A percentile compares a stretch with the other conserved stretches of the same genome.
Conservation (phyloP, 176 grass and related monocot genomes). For the Hordeum vulgare region DNA sequence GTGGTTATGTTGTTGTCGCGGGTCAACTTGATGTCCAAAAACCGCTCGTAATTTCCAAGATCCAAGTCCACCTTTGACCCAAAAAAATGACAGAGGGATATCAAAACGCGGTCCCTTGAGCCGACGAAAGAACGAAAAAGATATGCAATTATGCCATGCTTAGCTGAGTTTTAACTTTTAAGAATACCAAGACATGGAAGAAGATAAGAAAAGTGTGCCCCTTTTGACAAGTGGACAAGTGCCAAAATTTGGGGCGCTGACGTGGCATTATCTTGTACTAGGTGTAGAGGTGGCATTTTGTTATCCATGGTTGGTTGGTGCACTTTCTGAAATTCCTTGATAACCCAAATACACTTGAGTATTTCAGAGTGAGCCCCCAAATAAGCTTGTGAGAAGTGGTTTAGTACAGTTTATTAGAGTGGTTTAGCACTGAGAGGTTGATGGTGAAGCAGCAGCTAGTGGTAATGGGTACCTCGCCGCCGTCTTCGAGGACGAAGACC, state of each 20-base stretch:
- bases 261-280: background rate
- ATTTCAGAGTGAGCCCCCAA: background rate
- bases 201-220: background rate
- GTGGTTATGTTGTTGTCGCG: constrained; percentile 98
- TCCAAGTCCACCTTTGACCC: constrained; percentile 82
- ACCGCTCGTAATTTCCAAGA: constrained; percentile 97
- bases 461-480: constrained; percentile 65
- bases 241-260: background rate
- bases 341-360: background rate
- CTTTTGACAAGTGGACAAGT: constrained; percentile 18
- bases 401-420: background rate
- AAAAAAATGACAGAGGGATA: background rate
- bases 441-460: background rate
- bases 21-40: constrained; percentile 95
- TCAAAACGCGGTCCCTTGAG: background rate
- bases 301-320: background rate
- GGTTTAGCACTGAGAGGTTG: background rate
- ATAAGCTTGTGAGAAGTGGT: background rate
- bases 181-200: background rate
- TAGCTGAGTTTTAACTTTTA: background rate
- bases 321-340: background rate
- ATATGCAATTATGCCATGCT: background rate
- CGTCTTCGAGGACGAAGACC: constrained; percentile 96
- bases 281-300: background rate
- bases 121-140: background rate